phyloP scores from a whole-genome alignment of 139 green algal genomes.

The Chlamydomonas incerta region DNA sequence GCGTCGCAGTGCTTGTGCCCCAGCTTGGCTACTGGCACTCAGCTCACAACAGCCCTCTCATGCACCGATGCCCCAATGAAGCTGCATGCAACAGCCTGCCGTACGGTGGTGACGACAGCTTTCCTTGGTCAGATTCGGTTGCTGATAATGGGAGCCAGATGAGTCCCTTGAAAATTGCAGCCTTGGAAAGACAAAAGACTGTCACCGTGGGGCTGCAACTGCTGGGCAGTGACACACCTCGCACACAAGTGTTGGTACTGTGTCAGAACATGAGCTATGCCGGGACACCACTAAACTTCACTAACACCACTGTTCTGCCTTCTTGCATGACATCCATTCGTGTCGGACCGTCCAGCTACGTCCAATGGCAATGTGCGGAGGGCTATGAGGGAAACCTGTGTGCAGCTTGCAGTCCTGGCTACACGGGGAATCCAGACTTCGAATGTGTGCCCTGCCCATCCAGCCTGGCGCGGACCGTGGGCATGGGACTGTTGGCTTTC shows the following conservation, averaged over 20 bases:
- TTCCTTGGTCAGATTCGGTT: not conserved
- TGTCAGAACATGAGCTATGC: not conserved
- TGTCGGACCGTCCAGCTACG: not conserved
- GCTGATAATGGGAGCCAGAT: not conserved
- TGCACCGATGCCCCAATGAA: not conserved
- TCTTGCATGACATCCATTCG: not conserved
- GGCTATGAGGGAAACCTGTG: not conserved
- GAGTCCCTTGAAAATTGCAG: not conserved
- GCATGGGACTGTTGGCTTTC: not conserved
- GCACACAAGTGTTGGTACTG: not conserved
- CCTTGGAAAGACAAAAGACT: not conserved
- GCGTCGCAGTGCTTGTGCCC: not conserved
- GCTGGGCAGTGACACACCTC: not conserved
- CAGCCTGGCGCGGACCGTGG: not conserved
- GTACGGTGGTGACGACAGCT: not conserved
- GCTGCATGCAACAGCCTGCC: not conserved
- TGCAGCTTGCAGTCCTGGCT: not conserved
- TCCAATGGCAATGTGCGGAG: not conserved
- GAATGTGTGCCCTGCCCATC: not conserved
- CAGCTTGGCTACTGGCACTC: not conserved
- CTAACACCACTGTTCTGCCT: not conserved
- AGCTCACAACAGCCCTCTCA: not conserved
- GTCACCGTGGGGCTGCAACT: not conserved
- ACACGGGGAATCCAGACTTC: not conserved
- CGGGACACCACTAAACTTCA: not conserved